Evolutionary conservation across 2,329 filamentous ascomycete genomes (phyloP).

Genomic region (Metarhizium anisopliae): DNA sequence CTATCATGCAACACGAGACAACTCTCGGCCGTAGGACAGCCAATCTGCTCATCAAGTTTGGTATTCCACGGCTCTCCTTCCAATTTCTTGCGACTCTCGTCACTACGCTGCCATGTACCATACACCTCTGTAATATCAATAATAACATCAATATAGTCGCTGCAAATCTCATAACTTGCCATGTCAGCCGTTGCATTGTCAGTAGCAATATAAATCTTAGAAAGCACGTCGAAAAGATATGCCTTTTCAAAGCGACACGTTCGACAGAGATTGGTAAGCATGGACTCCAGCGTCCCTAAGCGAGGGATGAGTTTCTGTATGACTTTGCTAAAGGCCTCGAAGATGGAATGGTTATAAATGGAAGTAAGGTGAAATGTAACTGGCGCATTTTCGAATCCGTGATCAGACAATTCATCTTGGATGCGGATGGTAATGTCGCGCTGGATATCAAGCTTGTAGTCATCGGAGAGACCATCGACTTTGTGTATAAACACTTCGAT

Average conservation of each 20-base stretch:
- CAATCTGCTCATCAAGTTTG: conserved; percentile 56
- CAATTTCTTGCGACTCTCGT: conserved; percentile 44
- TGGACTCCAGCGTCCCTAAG: conserved; percentile 81
- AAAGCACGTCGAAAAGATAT: conserved; percentile 94
- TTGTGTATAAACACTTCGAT: conserved; percentile 99
- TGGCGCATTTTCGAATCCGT: conserved; percentile 85
- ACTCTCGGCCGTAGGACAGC: conserved; percentile 57
- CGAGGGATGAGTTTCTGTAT: conserved; percentile 96
- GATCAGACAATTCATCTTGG: conserved; percentile 88
- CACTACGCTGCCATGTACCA: conserved; percentile 58
- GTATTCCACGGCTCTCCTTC: conserved; percentile 54
- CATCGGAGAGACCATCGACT: conserved; percentile 92
- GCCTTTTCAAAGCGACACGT: conserved; percentile 96
- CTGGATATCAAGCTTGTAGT: conserved; percentile 93
- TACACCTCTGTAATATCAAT: conserved; percentile 96
- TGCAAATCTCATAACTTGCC: conserved; percentile 95
- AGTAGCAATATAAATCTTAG: conserved; percentile 97
- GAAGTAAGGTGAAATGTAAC: conserved; percentile 94
- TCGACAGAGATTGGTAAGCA: conserved; percentile 88
- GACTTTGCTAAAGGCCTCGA: conserved; percentile 96
- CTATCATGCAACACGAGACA: conserved; percentile 58
- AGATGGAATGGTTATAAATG: conserved; percentile 98
- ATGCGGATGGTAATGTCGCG: conserved; percentile 95
- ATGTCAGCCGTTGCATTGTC: conserved; percentile 91
- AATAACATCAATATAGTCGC: conserved; percentile 96